Conservation (phyloP, 1,139 yeast genomes). For the Geotrichum klebahnii region DNA sequence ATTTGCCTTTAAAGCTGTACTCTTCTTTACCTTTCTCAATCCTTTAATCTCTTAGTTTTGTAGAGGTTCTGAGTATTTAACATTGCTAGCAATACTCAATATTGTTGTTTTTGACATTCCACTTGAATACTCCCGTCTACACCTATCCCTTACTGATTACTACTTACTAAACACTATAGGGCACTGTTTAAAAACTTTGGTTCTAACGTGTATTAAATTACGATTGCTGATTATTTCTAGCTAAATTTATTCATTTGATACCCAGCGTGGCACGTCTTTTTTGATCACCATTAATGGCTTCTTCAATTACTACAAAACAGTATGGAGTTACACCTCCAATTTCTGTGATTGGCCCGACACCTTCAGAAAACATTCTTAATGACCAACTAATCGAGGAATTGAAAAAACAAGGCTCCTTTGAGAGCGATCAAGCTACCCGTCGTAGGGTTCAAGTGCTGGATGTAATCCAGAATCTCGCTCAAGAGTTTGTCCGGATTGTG, state of each 20-base stretch:
- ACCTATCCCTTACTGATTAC: not conserved
- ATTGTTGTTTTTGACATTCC: not conserved
- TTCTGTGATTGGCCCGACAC: slow-evolving; percentile 76
- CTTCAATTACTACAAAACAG: slow-evolving; percentile 13
- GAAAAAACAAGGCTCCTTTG: slow-evolving; percentile 83
- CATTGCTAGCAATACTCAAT: not conserved
- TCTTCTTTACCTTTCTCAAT: not conserved
- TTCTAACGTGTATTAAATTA: not conserved
- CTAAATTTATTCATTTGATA: not conserved
- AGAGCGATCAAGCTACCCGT: slow-evolving; percentile 72
- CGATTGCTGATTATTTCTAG: not conserved
- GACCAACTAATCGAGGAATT: slow-evolving; percentile 73
- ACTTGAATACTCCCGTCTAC: not conserved
- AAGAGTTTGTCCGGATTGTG: slow-evolving; percentile 78
- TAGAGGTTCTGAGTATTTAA: not conserved
- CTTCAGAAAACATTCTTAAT: slow-evolving; percentile 69
- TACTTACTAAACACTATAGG: too few relatives aligned
- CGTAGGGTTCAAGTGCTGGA: slow-evolving; percentile 74
- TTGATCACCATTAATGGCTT: slow-evolving; percentile 6
- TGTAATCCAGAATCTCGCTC: slow-evolving; percentile 63
- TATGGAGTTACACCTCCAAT: slow-evolving; percentile 88
- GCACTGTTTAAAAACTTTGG: not conserved
- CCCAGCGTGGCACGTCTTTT: not conserved
- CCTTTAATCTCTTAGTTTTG: not conserved
- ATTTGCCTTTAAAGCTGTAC: not conserved